Base-by-base conservation (phyloP, 495 filamentous ascomycete species). In the Penicillium pulvis region DNA sequence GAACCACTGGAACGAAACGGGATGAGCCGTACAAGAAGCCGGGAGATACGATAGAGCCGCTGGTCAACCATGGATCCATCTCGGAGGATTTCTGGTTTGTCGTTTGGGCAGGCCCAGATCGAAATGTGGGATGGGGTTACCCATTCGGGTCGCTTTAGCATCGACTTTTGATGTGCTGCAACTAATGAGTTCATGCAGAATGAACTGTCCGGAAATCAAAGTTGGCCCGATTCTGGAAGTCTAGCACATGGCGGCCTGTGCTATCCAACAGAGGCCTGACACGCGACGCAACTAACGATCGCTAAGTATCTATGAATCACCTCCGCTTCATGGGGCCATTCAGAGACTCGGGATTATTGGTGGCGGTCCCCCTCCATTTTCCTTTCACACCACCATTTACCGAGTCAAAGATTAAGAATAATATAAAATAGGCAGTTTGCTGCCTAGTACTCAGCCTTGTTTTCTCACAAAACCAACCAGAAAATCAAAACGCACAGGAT, bases 1-100 rank as follows among this genome's bases (percentile, higher is more conserved):
- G 65, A 68, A 66, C 67, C 67, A 53, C 49, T 68, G 65, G 64
- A 46, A 68, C 54, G 60, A 70, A 57, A 63, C 67, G 67, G 67
- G 67, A 68, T 53, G 48, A 41, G 44, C 67, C 67, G 64, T 62
- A 14, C 1, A 48, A 14, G 28, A 36, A 62, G 51, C 61, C 58
- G 35, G 28, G 47, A 46, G 45, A 53, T 59, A 56, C 46, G 43
- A 59, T 60, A 45, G 53, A 58, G 58, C 48, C 57, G 57, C 53
- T 16, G 42, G 17, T 58, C 58, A 69, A 69, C 67, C 67, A 69
- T 67, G 67, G 67, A 65, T 64, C 51, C 43, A 26, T 14, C n/a
- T 56, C 54, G 30, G 30, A 44, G 31, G 45, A 16, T 49, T 35
- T 41, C 45, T 44, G 28, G 6, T 45, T 36, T 20, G 33, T 55